phyloP scores from a whole-genome alignment of 441 rosid genomes.

The Erodium moschatum region DNA sequence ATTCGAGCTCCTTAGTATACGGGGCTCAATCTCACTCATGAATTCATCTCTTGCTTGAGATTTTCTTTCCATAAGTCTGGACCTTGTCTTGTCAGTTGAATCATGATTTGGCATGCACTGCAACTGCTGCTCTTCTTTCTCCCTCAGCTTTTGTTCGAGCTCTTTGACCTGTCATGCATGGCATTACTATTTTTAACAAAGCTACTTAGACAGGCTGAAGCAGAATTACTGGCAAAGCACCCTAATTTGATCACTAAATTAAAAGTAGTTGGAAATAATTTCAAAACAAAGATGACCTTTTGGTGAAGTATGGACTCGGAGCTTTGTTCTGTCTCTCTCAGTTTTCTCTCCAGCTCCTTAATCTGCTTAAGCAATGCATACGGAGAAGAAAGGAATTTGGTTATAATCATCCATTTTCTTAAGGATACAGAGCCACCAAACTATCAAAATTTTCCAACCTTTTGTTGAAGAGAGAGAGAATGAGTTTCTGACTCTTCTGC shows the following conservation, averaged over 20 bases:
- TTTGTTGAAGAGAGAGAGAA: conserved; percentile 42
- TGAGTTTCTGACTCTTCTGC: conserved; percentile 43
- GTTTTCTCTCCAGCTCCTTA: conserved; percentile 40
- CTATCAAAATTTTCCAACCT: conserved; percentile 31
- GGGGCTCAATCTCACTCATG: conserved; percentile 38
- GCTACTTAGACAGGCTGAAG: no score
- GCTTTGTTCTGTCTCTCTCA: conserved; percentile 36
- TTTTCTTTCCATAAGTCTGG: conserved; percentile 48
- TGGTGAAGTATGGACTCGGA: conserved; percentile 42
- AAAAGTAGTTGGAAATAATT: not conserved
- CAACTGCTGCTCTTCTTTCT: conserved; percentile 48
- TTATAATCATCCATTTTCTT: conserved; percentile 12
- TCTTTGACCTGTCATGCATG: conserved; percentile 47
- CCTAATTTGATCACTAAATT: not conserved
- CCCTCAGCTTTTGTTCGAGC: conserved; percentile 60
- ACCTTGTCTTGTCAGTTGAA: conserved; percentile 26
- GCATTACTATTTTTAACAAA: no score
- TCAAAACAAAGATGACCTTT: conserved; percentile 34
- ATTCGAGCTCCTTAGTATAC: conserved; percentile 53
- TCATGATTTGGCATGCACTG: conserved; percentile 31
- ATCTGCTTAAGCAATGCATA: conserved; percentile 25
- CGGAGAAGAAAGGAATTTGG: not conserved
- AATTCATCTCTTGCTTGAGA: conserved; percentile 32
- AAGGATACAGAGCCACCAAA: conserved; percentile 8
- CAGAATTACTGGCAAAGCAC: not conserved